A percentile compares a stretch with the other conserved stretches of the same genome.
phyloP scores from a whole-genome alignment of 768 basidiomycete genomes.

The Xerocomellus amylosporus region DNA sequence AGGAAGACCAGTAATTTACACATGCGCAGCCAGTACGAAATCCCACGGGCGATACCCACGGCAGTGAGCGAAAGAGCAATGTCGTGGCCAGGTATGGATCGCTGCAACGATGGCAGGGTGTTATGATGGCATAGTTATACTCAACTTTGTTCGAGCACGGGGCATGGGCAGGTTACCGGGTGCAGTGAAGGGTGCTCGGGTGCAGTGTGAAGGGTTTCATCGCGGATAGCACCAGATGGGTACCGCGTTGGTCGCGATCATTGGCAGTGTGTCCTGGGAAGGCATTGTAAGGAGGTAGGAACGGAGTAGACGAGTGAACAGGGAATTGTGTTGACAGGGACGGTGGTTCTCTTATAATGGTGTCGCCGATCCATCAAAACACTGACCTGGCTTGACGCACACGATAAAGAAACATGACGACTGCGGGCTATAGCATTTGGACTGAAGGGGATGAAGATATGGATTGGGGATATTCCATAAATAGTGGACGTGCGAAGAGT shows the following conservation, averaged over 20 bases:
- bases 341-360: too few species aligned
- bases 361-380: slow-evolving; percentile 14
- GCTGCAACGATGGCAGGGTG: slow-evolving; percentile 11
- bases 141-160: slow-evolving; percentile 1
- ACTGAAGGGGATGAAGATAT: background rate
- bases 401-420: background rate
- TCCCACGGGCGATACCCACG: background rate
- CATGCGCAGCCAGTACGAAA: background rate
- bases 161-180: slow-evolving; percentile 8
- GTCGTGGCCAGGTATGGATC: background rate
- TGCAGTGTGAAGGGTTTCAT: slow-evolving; percentile 11
- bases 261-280: slow-evolving; percentile 12
- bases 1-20: background rate
- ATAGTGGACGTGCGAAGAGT: too few species aligned
- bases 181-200: background rate
- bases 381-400: too few species aligned
- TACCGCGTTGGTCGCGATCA: slow-evolving; percentile 14
- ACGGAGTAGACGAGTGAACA: background rate
- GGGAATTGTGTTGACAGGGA: too few species aligned
- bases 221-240: slow-evolving; percentile 10
- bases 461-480: too few species aligned
- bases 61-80: background rate
- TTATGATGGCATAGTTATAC: background rate
- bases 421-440: too few species aligned
- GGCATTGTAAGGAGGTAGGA: background rate